Percentiles rank a stretch among this genome's conserved stretches.
Conservation (phyloP, 164 flowering plant species). For the Dillenia turbinata region DNA sequence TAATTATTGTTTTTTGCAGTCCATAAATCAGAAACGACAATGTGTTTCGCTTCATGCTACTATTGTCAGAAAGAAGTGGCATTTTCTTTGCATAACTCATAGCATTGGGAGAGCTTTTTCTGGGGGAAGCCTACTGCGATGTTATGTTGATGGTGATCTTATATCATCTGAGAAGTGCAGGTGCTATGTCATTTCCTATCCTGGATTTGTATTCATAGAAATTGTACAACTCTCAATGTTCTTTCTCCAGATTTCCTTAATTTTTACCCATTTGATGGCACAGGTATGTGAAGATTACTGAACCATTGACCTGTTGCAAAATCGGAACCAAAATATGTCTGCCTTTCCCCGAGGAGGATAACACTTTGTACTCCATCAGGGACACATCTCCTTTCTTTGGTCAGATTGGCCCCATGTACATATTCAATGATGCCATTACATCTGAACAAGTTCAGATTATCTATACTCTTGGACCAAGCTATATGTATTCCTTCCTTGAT, state of each 20-base stretch:
- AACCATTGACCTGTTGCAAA: slow-evolving; percentile 53
- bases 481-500: slow-evolving; percentile 93
- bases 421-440: slow-evolving; percentile 81
- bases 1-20: slow-evolving; percentile 43
- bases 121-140: slow-evolving; percentile 85
- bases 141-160: slow-evolving; percentile 84
- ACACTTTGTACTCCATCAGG: slow-evolving; percentile 26
- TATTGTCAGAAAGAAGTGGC: slow-evolving; percentile 77
- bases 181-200: slow-evolving; percentile 24
- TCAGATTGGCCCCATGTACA: slow-evolving; percentile 93
- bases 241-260: not conserved
- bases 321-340: slow-evolving; percentile 55
- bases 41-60: slow-evolving; percentile 45
- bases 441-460: slow-evolving; percentile 83
- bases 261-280: slow-evolving; percentile 6
- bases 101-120: slow-evolving; percentile 96
- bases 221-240: not conserved
- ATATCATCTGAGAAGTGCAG: slow-evolving; percentile 93
- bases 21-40: slow-evolving; percentile 77
- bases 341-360: slow-evolving; percentile 48
- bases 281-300: slow-evolving; percentile 90
- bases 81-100: slow-evolving; percentile 86
- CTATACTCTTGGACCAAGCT: slow-evolving; percentile 87
- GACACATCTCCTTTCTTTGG: slow-evolving; percentile 79
- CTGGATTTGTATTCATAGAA: not conserved